Conservation (phyloP, 768 basidiomycete species). For the Trametes villosa region DNA sequence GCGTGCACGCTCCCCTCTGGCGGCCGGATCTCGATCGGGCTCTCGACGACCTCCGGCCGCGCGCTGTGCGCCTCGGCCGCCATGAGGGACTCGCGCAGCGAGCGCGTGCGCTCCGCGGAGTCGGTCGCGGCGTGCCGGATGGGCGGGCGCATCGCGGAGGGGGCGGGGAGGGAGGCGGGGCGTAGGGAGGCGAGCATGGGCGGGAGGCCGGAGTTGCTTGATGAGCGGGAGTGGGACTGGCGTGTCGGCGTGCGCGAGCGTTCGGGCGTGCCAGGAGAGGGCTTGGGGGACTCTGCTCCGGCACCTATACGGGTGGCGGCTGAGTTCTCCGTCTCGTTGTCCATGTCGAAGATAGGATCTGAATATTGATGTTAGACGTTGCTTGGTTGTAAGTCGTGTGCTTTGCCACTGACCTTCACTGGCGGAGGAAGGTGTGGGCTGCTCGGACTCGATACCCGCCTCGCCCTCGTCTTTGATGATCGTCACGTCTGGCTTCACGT, state of each 20-base stretch:
- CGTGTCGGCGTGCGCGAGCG: slow-evolving; percentile 30
- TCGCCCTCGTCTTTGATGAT: slow-evolving; percentile 48
- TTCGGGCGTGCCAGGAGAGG: slow-evolving; percentile 22
- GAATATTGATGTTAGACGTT: slow-evolving; percentile 3
- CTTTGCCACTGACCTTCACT: slow-evolving; percentile 47
- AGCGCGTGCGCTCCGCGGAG: slow-evolving; percentile 21
- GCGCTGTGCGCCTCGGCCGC: slow-evolving; percentile 15
- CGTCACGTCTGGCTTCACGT: slow-evolving; percentile 61
- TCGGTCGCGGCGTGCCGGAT: slow-evolving; percentile 17
- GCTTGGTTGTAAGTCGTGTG: slow-evolving; percentile 2
- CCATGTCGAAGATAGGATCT: slow-evolving; percentile 76
- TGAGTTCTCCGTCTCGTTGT: slow-evolving; percentile 51
- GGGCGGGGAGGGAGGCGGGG: slow-evolving; percentile 69
- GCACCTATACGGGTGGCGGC: slow-evolving; percentile 35
- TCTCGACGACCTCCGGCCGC: slow-evolving; percentile 21
- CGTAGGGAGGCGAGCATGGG: slow-evolving; percentile 63
- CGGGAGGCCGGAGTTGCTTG: slow-evolving; percentile 47
- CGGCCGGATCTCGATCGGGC: slow-evolving; percentile 18
- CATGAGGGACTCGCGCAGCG: slow-evolving; percentile 25
- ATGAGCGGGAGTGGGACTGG: slow-evolving; percentile 28
- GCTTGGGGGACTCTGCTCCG: slow-evolving; percentile 8
- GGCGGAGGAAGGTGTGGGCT: slow-evolving; percentile 3
- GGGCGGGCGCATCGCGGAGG: slow-evolving; percentile 54
- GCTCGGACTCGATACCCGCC: slow-evolving; percentile 38
- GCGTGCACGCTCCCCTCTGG: slow-evolving; percentile 23